These are phyloP conservation scores for Penicillium taxi DNA, from an alignment of 495 filamentous ascomycete genomes.

Conservation along the genomic window DNA sequence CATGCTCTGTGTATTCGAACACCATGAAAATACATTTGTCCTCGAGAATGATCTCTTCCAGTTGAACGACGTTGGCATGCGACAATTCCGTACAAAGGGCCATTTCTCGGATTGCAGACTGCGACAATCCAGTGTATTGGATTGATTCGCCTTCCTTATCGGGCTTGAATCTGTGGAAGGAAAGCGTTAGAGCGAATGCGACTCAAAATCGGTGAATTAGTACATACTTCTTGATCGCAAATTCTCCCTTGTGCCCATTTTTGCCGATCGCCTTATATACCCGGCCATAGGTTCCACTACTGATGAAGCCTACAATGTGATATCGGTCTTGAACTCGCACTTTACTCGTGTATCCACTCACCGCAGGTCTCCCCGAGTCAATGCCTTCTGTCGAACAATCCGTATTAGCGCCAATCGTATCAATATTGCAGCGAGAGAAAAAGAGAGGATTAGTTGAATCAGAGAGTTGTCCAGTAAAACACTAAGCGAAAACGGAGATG, in stretches of 20 bases:
- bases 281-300: constrained; percentile 95
- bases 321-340: constrained; percentile 86
- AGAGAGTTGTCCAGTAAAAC: constrained; percentile 12
- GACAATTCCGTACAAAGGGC: constrained; percentile 89
- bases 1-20: constrained; percentile 97
- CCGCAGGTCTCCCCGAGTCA: constrained; percentile 38
- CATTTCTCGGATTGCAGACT: constrained; percentile 97
- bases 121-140: constrained; percentile 94
- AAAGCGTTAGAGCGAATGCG: neutral
- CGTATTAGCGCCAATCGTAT: constrained; percentile 6
- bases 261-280: constrained; percentile 91
- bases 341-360: constrained; percentile 72
- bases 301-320: constrained; percentile 95
- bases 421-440: constrained; percentile 10
- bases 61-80: constrained; percentile 82
- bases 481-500: constrained; percentile 3
- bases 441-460: constrained; percentile 12
- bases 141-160: constrained; percentile 95
- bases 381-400: constrained; percentile 22
- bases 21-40: constrained; percentile 99
- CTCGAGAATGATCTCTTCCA: constrained; percentile 94
- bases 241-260: constrained; percentile 67
- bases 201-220: neutral
- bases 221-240: constrained; percentile 88
- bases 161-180: constrained; percentile 75